Evolutionary conservation across 2,329 filamentous ascomycete genomes (phyloP).

Genomic region (Cadophora luteo-olivacea): DNA sequence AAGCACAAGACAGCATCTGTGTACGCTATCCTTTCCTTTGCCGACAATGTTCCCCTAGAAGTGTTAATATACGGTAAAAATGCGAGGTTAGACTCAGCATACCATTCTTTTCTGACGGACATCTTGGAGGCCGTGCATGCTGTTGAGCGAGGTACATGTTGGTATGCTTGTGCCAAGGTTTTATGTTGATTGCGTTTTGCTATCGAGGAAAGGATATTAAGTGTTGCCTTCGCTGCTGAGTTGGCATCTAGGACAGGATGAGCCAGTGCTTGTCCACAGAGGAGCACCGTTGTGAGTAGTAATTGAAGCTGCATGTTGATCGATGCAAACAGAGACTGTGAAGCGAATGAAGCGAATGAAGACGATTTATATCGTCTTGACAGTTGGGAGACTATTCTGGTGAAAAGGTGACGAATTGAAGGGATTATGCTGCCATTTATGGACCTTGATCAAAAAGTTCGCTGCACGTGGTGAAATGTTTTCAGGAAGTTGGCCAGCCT

Average conservation of each 20-base stretch:
- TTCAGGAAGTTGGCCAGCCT: too few species aligned
- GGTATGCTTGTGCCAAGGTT: neutral
- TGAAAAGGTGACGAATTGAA: too few species aligned
- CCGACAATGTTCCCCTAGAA: conserved; percentile 21
- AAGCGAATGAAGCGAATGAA: too few species aligned
- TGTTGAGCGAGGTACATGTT: neutral
- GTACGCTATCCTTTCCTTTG: conserved; percentile 38
- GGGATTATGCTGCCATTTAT: too few species aligned
- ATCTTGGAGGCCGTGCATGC: conserved; percentile 14
- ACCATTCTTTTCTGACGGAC: conserved; percentile 20
- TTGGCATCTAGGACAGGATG: conserved; percentile 7
- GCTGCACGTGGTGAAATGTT: too few species aligned
- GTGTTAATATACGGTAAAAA: neutral
- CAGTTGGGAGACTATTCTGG: too few species aligned
- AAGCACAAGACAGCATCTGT: conserved; percentile 48
- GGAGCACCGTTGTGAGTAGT: neutral
- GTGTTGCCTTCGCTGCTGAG: neutral
- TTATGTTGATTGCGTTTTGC: conserved; percentile 6
- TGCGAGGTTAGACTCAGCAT: neutral
- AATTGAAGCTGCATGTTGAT: neutral
- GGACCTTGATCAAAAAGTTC: too few species aligned
- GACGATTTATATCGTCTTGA: too few species aligned
- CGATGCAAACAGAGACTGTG: neutral
- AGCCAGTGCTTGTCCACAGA: neutral
- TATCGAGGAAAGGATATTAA: neutral